These are phyloP conservation scores for Solanum rostratum DNA, from an alignment of 257 asterid species.

Conservation along the genomic window DNA sequence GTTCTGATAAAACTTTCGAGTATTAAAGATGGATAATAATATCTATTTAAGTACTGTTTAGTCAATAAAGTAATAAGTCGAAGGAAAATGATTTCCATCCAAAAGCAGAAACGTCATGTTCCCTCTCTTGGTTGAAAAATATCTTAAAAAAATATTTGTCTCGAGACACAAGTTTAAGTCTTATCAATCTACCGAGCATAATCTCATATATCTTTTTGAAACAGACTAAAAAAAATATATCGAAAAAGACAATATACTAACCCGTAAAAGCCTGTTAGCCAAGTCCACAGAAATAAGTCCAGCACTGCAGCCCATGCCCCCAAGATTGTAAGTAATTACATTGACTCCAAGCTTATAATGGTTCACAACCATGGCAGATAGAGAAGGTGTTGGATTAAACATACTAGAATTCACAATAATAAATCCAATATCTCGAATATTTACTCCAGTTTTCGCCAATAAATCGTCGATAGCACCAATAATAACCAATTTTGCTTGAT, in stretches of 20 bases:
- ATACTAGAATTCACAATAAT: conserved; percentile 26
- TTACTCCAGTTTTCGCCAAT: conserved; percentile 5
- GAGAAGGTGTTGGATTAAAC: conserved; percentile 29
- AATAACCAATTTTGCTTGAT: not conserved
- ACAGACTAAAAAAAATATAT: not conserved
- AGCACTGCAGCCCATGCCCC: conserved; percentile 50
- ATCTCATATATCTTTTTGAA: not conserved
- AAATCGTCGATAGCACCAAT: not conserved
- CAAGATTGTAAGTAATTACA: conserved; percentile 21
- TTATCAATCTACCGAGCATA: no score
- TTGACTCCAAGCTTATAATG: conserved; percentile 18
- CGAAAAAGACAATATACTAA: not conserved
- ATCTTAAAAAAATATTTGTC: not conserved
- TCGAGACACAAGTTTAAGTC: no score
- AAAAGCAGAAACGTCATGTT: not conserved
- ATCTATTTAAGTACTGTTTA: not conserved
- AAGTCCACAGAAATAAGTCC: conserved; percentile 27
- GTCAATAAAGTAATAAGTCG: not conserved
- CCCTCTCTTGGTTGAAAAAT: not conserved
- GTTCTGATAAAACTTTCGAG: not conserved
- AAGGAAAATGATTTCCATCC: not conserved
- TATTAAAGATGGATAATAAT: not conserved
- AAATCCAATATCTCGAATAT: conserved; percentile 19
- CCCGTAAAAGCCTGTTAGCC: conserved; percentile 20
- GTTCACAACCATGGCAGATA: conserved; percentile 21